These are phyloP conservation scores for Grosmannia clavigera DNA, from an alignment of 2,329 filamentous ascomycete species.

Conservation along the genomic window DNA sequence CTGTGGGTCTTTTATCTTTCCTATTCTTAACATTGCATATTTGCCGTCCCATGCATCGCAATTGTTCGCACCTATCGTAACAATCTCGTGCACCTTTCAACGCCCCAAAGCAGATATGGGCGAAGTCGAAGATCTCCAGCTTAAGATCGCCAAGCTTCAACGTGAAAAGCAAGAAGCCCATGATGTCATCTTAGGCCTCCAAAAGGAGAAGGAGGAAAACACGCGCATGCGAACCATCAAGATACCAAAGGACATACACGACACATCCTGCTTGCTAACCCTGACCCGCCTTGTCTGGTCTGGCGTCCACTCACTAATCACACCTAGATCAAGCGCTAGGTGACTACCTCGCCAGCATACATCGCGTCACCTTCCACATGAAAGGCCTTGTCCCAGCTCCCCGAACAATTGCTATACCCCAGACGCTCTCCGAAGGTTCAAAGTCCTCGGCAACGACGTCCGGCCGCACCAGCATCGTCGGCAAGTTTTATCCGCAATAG, in stretches of 20 bases:
- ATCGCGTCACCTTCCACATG: not conserved
- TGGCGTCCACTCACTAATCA: not conserved
- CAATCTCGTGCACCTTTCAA: not conserved
- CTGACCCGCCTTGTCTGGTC: not conserved
- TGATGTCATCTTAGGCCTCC: not conserved
- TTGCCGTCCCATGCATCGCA: too few species aligned
- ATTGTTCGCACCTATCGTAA: too few species aligned
- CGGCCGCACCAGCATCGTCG: slow-evolving; percentile 6
- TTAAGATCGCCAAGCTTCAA: not conserved
- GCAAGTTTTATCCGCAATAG: slow-evolving; percentile 5
- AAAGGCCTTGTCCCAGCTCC: not conserved
- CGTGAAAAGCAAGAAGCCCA: not conserved
- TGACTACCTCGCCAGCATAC: slow-evolving; percentile 1
- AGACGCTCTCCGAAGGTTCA: slow-evolving; percentile 3
- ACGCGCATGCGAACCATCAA: not conserved
- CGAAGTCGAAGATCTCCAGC: not conserved
- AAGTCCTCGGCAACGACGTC: slow-evolving; percentile 3
- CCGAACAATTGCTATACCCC: not conserved
- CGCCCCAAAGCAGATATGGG: not conserved
- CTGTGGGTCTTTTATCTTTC: too few species aligned
- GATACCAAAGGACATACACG: not conserved
- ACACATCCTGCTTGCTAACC: not conserved
- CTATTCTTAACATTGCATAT: too few species aligned
- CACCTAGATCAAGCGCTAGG: not conserved
- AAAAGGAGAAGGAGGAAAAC: not conserved